phyloP scores from a whole-genome alignment of 2,329 filamentous ascomycete genomes.

The Periglandula ipomoeae region DNA sequence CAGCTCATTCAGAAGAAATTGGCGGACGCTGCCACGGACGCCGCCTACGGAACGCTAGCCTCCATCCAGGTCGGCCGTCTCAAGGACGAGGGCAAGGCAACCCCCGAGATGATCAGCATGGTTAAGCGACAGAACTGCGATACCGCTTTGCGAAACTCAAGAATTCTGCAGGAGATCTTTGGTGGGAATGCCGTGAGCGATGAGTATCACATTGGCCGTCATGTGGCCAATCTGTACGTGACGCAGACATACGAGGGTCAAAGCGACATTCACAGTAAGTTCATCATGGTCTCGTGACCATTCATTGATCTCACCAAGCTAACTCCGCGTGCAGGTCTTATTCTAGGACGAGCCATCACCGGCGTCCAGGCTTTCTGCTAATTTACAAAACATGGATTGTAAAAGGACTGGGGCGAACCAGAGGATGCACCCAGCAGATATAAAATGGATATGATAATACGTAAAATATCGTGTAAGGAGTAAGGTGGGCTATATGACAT shows the following conservation, averaged over 20 bases:
- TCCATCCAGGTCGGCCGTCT: constrained; percentile 84
- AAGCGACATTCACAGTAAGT: constrained; percentile 91
- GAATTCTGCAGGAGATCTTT: constrained; percentile 86
- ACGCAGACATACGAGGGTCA: constrained; percentile 98
- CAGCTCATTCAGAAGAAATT: constrained; percentile 98
- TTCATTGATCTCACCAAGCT: not conserved
- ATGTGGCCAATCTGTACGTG: constrained; percentile 93
- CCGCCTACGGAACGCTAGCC: constrained; percentile 82
- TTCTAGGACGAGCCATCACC: constrained; percentile 59
- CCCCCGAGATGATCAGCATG: constrained; percentile 95
- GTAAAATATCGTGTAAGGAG: too few species aligned
- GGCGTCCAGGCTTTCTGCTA: constrained; percentile 74
- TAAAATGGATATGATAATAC: not conserved
- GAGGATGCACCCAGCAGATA: not conserved
- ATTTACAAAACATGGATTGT: not conserved
- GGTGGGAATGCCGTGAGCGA: constrained; percentile 97
- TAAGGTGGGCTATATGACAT: too few species aligned
- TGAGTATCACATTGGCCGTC: constrained; percentile 89
- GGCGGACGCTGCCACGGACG: constrained; percentile 84
- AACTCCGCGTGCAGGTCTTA: constrained; percentile 45
- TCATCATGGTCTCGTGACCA: not conserved
- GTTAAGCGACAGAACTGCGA: constrained; percentile 98
- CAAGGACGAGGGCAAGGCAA: constrained; percentile 81
- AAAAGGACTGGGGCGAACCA: not conserved
- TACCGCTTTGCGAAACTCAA: constrained; percentile 68